These are phyloP conservation scores for Termitomyces heimii DNA, from an alignment of 768 basidiomycete genomes.

Conservation along the genomic window DNA sequence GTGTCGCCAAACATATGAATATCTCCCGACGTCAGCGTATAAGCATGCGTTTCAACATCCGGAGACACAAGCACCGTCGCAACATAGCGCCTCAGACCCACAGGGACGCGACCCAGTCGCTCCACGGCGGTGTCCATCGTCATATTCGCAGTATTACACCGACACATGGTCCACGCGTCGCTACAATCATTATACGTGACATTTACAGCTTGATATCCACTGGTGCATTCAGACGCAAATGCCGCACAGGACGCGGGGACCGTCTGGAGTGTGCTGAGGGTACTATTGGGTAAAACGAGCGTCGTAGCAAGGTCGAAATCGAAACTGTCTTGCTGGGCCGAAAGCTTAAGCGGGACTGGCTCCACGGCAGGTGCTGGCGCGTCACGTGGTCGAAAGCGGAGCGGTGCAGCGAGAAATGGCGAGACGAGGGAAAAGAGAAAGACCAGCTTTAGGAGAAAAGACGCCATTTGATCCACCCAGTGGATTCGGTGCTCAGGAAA, in stretches of 20 bases:
- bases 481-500: constrained; percentile 3
- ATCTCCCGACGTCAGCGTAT: constrained; percentile 25
- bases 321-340: constrained; percentile 14
- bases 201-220: constrained; percentile 17
- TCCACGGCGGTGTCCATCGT: constrained; percentile 19
- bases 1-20: constrained; percentile 24
- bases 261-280: constrained; percentile 1
- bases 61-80: constrained; percentile 17
- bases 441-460: constrained; percentile 13
- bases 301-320: constrained; percentile 13
- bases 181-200: constrained; percentile 23
- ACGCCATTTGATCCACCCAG: constrained; percentile 16
- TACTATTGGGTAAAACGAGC: constrained; percentile 11
- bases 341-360: constrained; percentile 6
- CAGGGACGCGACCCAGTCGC: constrained; percentile 21
- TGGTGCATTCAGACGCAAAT: constrained; percentile 15
- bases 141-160: constrained; percentile 22
- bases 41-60: constrained; percentile 17
- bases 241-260: constrained; percentile 13
- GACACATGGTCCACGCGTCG: constrained; percentile 20
- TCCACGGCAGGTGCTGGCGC: not conserved
- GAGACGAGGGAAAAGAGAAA: constrained; percentile 7
- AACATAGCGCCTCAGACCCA: constrained; percentile 25
- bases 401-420: constrained; percentile 8
- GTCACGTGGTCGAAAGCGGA: constrained; percentile 7